Conservation (phyloP, 345 rosid species). For the Pelargonium nanum region DNA sequence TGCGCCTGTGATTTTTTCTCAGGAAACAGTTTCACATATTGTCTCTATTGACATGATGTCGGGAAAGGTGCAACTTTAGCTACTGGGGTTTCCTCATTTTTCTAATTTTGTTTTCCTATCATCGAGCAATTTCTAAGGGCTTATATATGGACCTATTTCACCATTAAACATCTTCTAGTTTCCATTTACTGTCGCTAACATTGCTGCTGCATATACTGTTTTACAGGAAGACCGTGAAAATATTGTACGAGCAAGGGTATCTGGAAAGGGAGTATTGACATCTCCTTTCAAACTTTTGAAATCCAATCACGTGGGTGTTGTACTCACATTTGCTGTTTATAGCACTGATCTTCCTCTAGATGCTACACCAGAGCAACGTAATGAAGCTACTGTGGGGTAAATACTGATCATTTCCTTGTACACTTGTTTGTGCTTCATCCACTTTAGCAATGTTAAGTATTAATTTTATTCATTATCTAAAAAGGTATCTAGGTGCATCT, state of each 20-base stretch:
- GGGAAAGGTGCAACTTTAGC: constrained; percentile 49
- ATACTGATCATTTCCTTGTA: background rate
- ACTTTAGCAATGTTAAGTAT: too few relatives aligned
- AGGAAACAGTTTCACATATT: constrained; percentile 90
- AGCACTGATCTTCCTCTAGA: constrained; percentile 44
- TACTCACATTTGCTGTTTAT: constrained; percentile 89
- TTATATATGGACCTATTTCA: background rate
- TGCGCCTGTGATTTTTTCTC: constrained; percentile 89
- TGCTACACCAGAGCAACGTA: constrained; percentile 67
- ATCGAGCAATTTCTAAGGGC: background rate
- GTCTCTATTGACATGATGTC: constrained; percentile 98
- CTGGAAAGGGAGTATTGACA: constrained; percentile 91
- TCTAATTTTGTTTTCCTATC: background rate
- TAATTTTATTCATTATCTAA: constrained; percentile 3
- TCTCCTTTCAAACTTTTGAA: constrained; percentile 95
- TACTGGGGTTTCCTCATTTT: constrained; percentile 1
- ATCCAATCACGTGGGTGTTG: constrained; percentile 86
- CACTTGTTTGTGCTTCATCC: too few relatives aligned
- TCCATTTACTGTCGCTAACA: background rate
- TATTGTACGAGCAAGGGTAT: constrained; percentile 82
- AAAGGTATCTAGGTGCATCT: constrained; percentile 89
- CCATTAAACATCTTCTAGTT: too few relatives aligned
- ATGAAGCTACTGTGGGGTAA: constrained; percentile 78
- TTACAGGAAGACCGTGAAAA: constrained; percentile 85
- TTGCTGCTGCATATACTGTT: constrained; percentile 2